Base-by-base conservation (phyloP, 1,139 yeast genomes). In the Saccharomyces hybrid region DNA sequence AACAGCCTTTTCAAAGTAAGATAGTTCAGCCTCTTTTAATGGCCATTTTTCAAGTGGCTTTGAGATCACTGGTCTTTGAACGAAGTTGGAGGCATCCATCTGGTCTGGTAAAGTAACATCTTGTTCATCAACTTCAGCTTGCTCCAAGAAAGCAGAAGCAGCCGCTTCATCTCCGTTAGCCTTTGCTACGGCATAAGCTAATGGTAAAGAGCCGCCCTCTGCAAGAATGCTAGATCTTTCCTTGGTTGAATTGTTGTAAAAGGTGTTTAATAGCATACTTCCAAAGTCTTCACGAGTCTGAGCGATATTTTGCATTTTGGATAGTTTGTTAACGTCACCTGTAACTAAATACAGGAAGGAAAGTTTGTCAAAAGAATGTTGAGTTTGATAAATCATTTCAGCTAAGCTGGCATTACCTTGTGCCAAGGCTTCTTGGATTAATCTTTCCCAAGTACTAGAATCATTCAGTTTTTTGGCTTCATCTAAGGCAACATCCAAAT, bases 141-240 rank as follows among this genome's bases (percentile, higher is more conserved):
- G 84, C 50, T 79, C 80, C 61, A 91, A 75, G 55, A 88, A 85
- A 51, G 82, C 78, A 49, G 80, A 78, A 29, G 96, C 96, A 56
- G 85, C 75, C 46, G 83, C 91, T 46, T 77, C 80, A 60, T 90
- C 79, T 5, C 96, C 97, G 63, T 85, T 87, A 38, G 95, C 78
- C 71, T 88, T 88, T 28, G 99, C 98, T 59, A 91, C 80, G 28
- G 97, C 88, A 70, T 90, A 95, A 1, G 99, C 99, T 65, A 95
- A 80, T 7, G 99, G 93, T 54, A 80, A 74, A 74, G 91, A 78
- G 28, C 97, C 97, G 55, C 87, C 83, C 62, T 85, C 83, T 53
- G 85, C 80, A 65, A 87, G 83, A 32, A 87, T 81, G 63, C 82
- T 79, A 50, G 93, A 82, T 70, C 97, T 84, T 68, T 85, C 82